These are phyloP conservation scores for Talaromyces ruber DNA, from an alignment of 495 filamentous ascomycete genomes.

Conservation along the genomic window DNA sequence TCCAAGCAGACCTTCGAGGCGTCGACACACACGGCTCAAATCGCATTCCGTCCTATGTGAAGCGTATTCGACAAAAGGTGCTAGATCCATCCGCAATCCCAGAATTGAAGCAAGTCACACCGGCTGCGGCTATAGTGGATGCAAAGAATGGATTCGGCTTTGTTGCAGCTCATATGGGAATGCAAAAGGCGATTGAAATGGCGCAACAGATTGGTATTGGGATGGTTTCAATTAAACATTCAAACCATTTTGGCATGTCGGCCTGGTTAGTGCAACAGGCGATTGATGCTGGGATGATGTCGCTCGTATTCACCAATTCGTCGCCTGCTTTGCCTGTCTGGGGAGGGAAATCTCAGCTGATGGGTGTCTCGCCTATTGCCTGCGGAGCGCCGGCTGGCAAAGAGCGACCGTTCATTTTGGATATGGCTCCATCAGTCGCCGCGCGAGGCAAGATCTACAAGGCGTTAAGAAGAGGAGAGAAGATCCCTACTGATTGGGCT, in stretches of 20 bases:
- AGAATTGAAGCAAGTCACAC: conserved; percentile 49
- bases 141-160: conserved; percentile 71
- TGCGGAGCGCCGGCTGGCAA: conserved; percentile 60
- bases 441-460: conserved; percentile 73
- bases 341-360: conserved; percentile 56
- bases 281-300: conserved; percentile 62
- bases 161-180: conserved; percentile 53
- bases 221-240: conserved; percentile 62
- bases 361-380: conserved; percentile 73
- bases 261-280: conserved; percentile 73
- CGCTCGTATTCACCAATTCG: conserved; percentile 71
- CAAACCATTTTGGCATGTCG: conserved; percentile 76
- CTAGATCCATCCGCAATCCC: conserved; percentile 51
- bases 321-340: conserved; percentile 66
- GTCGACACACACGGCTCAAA: conserved; percentile 74
- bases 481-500: conserved; percentile 68
- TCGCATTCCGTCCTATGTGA: conserved; percentile 67
- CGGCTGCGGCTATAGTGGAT: conserved; percentile 58
- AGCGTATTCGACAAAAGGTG: conserved; percentile 56
- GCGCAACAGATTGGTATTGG: conserved; percentile 60
- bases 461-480: conserved; percentile 60
- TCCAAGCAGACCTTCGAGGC: conserved; percentile 66
- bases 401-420: conserved; percentile 56
- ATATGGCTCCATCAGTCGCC: conserved; percentile 70
- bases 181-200: conserved; percentile 55